Evolutionary conservation across 345 rosid genomes (phyloP), one percentile per base, ranked within the genome.

Genomic region (Eucalyptus regnans): DNA sequence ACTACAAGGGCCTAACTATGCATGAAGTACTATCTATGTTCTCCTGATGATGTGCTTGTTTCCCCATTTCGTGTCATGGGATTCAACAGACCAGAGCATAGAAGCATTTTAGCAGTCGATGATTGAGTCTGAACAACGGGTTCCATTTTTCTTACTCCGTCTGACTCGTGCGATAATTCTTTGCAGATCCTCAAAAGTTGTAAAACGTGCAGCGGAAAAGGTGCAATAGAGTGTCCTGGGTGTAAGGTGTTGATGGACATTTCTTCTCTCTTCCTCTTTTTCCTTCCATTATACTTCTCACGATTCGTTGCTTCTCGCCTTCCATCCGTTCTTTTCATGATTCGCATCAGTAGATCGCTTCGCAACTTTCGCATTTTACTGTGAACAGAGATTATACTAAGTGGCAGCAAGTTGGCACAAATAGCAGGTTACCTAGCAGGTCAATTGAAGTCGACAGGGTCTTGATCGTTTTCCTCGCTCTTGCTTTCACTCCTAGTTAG

Each of bases 141-240:
- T 76, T 76, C 13, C 8, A 15, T 37, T 37, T 76, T 37, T 64
- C 37, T 64, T 64, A 64, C 20, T n/a, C 76, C 9, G 27, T 10
- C 83, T 6, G 8, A 76, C 15, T 37, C 4, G 8, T 37, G 46
- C 15, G 8, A 20, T 76, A 18, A 1, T 88, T 29, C 60, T 85
- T 46, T 54, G 90, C 91, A 95, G 97, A 91, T 96, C 87, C 86
- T 94, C 85, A 92, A 93, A n/a, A 90, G 91, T 23, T 96, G 98
- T 18, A 89, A 94, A 86, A 92, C 94, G 31, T 96, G 98, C 90
- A 91, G 91, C 89, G 95, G 96, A 80, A 96, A 95, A 91, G 94
- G 96, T 89, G 97, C 96, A 23, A 91, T 96, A n/a, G 99, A 96
- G 64, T 95, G 98, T 85, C 92, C 96, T 3, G 96, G 99, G 51